Base-by-base conservation (phyloP, 2,329 filamentous ascomycete genomes). In the Coleophoma eucalyptorum region DNA sequence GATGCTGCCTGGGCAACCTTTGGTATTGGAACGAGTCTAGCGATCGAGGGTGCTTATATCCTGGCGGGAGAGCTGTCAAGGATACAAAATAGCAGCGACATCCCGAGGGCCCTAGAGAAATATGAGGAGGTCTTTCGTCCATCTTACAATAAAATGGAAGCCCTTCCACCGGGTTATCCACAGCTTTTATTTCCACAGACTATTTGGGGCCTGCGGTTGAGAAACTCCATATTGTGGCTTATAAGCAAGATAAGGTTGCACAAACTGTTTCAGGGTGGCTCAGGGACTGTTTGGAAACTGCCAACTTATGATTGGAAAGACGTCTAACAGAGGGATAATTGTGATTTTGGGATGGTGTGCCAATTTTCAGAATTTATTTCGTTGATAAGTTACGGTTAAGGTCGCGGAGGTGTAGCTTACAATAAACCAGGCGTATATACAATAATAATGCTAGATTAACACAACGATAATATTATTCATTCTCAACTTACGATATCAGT, bases 1-100 rank as follows among this genome's bases (percentile, higher is more conserved):
- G 79, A 84, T 51, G 72, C 75, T 1, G 74, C 65, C 3, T 74
- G 70, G 50, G 67, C 67, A 5, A 65, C 69, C 8, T 71, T 69
- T 3, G 74, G 75, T 1, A 64, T 67, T 49, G 73, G 72, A 12
- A 74, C 70, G 2, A 68, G 64, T 13, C 56, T 66, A 4, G 69
- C 70, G 1, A 59, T 77, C 15, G 59, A 69, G 3, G 66, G 68
- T 6, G 74, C 68, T 2, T 77, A 78, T 55, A 56, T 77, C 4
- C 63, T 79, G 21, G 75, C 74, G 0, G 74, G 75, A 3, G 74
- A 73, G 56, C 57, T 73, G 26, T 44, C 21, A 8, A 44, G 16
- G 20, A 57, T 60, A 43, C 58, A 58, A 41, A 55, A 63, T n/a
- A 43, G 43, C 16, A 53, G 58, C 13, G 59, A 72, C 55, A 32